These are phyloP conservation scores for Vicia sativa DNA, from an alignment of 306 rosid species.

Conservation along the genomic window DNA sequence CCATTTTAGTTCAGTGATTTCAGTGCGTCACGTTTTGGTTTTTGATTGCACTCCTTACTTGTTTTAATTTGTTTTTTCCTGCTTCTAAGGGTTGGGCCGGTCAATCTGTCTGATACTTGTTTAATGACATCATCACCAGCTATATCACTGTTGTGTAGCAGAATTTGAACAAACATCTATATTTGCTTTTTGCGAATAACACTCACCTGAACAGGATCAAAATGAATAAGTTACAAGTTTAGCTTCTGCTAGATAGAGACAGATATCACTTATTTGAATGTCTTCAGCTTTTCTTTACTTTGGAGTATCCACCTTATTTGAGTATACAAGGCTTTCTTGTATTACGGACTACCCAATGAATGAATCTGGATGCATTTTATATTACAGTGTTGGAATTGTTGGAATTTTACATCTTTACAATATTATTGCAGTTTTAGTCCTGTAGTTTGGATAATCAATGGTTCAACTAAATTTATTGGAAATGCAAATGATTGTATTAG, in stretches of 20 bases:
- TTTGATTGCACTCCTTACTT: neutral
- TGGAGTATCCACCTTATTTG: slow-evolving; percentile 8
- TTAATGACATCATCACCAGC: neutral
- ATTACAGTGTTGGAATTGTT: neutral
- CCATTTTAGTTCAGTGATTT: neutral
- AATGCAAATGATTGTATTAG: neutral
- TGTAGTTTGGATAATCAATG: slow-evolving; percentile 6
- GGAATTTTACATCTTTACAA: slow-evolving; percentile 8
- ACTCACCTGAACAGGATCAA: neutral
- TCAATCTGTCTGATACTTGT: neutral
- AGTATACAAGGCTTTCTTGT: slow-evolving; percentile 1
- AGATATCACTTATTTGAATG: slow-evolving; percentile 18
- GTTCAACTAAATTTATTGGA: slow-evolving; percentile 22
- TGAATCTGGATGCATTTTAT: slow-evolving; percentile 1
- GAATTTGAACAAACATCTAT: neutral
- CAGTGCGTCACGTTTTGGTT: neutral
- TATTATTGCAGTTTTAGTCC: slow-evolving; percentile 20
- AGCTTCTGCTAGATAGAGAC: slow-evolving; percentile 22
- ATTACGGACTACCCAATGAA: neutral
- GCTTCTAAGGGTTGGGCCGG: neutral
- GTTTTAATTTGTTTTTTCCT: neutral
- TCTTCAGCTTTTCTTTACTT: slow-evolving; percentile 1
- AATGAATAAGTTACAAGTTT: slow-evolving; percentile 19
- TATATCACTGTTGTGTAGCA: neutral
- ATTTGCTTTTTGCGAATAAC: neutral